Conservation (phyloP, 164 flowering plant species). For the Macadamia integrifolia region DNA sequence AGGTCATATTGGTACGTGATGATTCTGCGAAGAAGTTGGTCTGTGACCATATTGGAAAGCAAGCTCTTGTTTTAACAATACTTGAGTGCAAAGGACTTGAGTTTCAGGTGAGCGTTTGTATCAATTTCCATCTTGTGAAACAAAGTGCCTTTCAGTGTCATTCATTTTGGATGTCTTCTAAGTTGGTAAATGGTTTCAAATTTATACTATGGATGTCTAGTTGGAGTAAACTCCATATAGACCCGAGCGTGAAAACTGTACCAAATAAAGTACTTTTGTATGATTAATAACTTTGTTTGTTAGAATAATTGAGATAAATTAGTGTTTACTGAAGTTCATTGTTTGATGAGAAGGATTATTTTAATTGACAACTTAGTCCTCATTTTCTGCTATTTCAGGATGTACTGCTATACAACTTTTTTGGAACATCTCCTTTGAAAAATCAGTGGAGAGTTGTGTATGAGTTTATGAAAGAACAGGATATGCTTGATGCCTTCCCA, state of each 20-base stretch:
- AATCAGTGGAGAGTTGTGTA: conserved; percentile 23
- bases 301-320: too few relatives aligned
- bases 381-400: conserved; percentile 13
- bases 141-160: too few relatives aligned
- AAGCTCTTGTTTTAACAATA: conserved; percentile 31
- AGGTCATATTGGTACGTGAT: conserved; percentile 82
- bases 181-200: too few relatives aligned
- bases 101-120: conserved; percentile 20
- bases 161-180: too few relatives aligned
- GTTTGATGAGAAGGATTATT: background rate
- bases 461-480: conserved; percentile 11
- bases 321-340: background rate
- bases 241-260: too few relatives aligned
- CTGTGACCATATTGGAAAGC: background rate
- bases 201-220: too few relatives aligned
- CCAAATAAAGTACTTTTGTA: too few relatives aligned
- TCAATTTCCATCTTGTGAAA: too few relatives aligned
- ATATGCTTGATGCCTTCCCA: background rate
- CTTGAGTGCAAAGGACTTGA: conserved; percentile 44
- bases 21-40: conserved; percentile 35
- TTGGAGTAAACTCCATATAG: too few relatives aligned
- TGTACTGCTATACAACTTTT: conserved; percentile 22
- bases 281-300: too few relatives aligned
- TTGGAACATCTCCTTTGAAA: conserved; percentile 15
- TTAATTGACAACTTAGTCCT: background rate